A percentile compares a stretch with the other conserved stretches of the same genome.
These are phyloP conservation scores for Gossypium schwendimanii DNA, from an alignment of 441 rosid genomes.

Conservation along the genomic window DNA sequence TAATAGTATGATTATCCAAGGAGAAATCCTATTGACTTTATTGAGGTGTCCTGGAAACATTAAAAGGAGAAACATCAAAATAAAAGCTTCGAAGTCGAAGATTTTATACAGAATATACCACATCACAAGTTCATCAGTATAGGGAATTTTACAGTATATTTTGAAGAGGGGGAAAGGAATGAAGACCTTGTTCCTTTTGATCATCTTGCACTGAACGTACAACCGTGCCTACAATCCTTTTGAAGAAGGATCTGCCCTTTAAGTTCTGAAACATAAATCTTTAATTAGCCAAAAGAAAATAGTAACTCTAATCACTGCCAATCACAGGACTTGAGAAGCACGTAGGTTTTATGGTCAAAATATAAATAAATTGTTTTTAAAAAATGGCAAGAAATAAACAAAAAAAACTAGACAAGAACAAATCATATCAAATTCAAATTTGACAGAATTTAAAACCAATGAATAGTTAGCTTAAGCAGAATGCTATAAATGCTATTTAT, in stretches of 20 bases:
- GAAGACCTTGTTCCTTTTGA: constrained; percentile 93
- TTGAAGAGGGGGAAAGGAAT: constrained; percentile 4
- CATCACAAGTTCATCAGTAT: neutral
- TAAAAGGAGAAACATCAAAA: neutral
- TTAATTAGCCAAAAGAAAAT: constrained; percentile 17
- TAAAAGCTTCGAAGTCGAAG: neutral
- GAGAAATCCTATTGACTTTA: neutral
- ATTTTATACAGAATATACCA: neutral
- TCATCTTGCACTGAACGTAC: constrained; percentile 96
- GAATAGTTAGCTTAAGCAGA: neutral
- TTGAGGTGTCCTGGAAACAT: neutral
- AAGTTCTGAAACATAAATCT: constrained; percentile 49
- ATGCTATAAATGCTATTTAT: neutral
- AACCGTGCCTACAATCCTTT: constrained; percentile 86
- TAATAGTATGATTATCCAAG: neutral
- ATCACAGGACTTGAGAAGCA: neutral
- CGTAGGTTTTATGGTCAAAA: neutral
- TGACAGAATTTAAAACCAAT: neutral
- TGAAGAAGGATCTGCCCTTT: constrained; percentile 72
- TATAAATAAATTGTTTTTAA: neutral
- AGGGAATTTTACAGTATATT: constrained; percentile 1
- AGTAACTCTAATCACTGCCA: neutral
- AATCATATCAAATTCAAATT: neutral
- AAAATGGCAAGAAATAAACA: neutral
- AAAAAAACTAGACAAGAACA: neutral